Evolutionary conservation across 805 yeast species (phyloP), one percentile per base, ranked within the genome.

Genomic region (Ogataea henricii): DNA sequence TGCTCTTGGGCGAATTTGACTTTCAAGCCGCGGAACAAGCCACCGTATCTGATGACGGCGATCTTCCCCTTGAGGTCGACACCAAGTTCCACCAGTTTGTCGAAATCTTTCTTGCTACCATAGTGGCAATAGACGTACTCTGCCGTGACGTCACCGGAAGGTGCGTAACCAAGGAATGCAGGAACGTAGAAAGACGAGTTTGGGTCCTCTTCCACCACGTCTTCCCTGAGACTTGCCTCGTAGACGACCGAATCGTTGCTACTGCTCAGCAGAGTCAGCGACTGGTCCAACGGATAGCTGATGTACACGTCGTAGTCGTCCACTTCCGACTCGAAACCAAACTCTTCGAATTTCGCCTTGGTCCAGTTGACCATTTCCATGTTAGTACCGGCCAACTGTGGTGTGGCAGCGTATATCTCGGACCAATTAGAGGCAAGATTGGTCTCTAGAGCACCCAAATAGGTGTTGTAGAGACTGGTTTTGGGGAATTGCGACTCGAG

Each of bases 141-240:
- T 1, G 82, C 86, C 4, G 89, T 84, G 37, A 82, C 87, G 56
- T 85, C 84, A 34, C 94, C 95, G 47, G 77, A 74, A 8, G 87
- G 90, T 4, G 88, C 81, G 58, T 84, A 87, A 1, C 89, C 90
- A 60, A 84, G 83, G 69, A 87, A 87, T 0, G 89, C 82, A 12
- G 90, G 91, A 21, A 84, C 75, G 29, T 73, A 64, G 49, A 74
- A 78, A 7, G 59, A 57, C 1, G 83, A 67, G 10, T 79, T 76
- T 12, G 77, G 73, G 59, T 82, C 87, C 33, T 77, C 78, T 12
- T 61, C 54, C 2, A 63, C 65, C 59, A 50, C 64, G 53, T 81
- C 85, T 53, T 79, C 82, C 40, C 68, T 66, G 43, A 87, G 67
- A 4, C 78, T 65, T 6, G 92, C 86, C 47, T 72, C 69, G 59